These are phyloP conservation scores for Auriscalpium orientale DNA, from an alignment of 768 basidiomycete genomes.

Conservation along the genomic window DNA sequence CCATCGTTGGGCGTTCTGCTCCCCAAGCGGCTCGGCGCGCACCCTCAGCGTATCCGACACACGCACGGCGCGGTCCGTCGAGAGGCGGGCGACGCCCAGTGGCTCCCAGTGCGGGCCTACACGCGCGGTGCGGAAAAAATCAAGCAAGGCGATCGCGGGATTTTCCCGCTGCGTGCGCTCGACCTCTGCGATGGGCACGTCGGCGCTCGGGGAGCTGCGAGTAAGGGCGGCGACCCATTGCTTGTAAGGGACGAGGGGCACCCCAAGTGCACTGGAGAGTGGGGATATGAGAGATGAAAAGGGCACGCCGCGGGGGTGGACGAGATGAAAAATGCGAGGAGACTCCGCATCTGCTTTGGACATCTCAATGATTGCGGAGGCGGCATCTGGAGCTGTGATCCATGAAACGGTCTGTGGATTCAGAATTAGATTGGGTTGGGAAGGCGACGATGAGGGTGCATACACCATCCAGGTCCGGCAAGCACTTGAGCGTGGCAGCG, in stretches of 20 bases:
- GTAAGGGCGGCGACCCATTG: constrained; percentile 19
- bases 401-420: constrained; percentile 15
- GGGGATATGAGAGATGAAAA: constrained; percentile 14
- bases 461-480: constrained; percentile 17
- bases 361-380: constrained; percentile 20
- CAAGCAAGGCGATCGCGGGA: constrained; percentile 12
- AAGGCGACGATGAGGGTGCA: not conserved
- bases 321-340: constrained; percentile 13
- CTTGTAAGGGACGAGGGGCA: constrained; percentile 18
- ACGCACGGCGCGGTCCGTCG: constrained; percentile 7
- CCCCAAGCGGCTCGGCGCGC: constrained; percentile 4
- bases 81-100: constrained; percentile 15
- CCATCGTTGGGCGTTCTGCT: constrained; percentile 11
- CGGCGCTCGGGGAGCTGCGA: not conserved
- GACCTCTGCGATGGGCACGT: constrained; percentile 2
- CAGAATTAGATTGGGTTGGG: not conserved
- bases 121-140: constrained; percentile 11
- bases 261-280: constrained; percentile 11
- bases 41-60: constrained; percentile 11
- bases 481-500: constrained; percentile 11
- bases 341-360: not conserved
- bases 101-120: constrained; percentile 17
- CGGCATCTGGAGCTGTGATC: constrained; percentile 20
- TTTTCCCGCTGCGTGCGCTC: constrained; percentile 8
- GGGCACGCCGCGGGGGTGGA: constrained; percentile 16